phyloP scores from a whole-genome alignment of 225 moss, liverwort and hornwort genomes.

The Pleurozium schreberi region DNA sequence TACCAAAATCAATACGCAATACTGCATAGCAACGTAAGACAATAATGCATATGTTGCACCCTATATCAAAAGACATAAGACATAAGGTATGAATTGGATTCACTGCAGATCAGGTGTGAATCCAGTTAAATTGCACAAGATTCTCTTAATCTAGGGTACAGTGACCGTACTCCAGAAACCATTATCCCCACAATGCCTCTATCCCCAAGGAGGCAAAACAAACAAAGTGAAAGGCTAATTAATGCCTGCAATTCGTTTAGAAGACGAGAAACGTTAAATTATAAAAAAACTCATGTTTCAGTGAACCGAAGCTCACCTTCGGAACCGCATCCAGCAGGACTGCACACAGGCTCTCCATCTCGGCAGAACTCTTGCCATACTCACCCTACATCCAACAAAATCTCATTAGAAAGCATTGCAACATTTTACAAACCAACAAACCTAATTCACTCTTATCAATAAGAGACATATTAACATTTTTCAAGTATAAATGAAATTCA shows the following conservation, averaged over 20 bases:
- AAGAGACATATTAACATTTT: background rate
- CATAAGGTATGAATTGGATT: background rate
- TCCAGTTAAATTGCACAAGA: background rate
- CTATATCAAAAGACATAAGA: background rate
- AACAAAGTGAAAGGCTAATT: background rate
- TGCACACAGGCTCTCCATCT: constrained; percentile 39
- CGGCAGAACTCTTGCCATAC: constrained; percentile 22
- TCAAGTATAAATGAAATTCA: background rate
- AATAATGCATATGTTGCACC: background rate
- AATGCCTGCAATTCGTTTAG: background rate
- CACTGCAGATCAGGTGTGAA: background rate
- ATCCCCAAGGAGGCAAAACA: background rate
- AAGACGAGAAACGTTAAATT: background rate
- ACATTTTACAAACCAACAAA: background rate
- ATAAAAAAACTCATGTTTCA: background rate
- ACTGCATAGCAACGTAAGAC: background rate
- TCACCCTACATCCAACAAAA: constrained; percentile 24
- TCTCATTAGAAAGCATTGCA: background rate
- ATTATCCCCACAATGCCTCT: background rate
- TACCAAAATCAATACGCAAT: background rate
- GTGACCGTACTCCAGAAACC: background rate
- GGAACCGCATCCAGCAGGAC: constrained; percentile 30
- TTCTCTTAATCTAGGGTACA: background rate
- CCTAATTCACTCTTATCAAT: background rate
- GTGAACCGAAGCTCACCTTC: constrained; percentile 19